Base-by-base conservation (phyloP, 225 moss, liverwort and hornwort genomes). In the Neckera pumila region DNA sequence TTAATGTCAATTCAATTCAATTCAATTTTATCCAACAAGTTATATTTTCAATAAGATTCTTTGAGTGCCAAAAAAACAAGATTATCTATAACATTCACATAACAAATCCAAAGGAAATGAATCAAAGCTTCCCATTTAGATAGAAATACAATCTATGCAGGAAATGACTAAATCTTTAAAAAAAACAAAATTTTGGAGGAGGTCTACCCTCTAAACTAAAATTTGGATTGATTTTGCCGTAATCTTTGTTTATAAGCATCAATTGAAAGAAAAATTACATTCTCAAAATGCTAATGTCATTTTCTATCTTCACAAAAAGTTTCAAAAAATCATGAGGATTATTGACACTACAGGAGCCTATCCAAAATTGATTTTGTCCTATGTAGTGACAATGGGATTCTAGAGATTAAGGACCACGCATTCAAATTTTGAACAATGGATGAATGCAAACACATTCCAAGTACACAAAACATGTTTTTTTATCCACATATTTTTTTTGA, bases 131-230 rank as follows among this genome's bases (percentile, higher is more conserved):
- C 3, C 36, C 0, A 11, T 36, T 2, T 66, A 3, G 20, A 11
- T 11, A 66, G 11, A 66, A 36, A 36, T 12, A 66, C 4, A 66
- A 66, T 36, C 11, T 12, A n/a, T 36, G n/a, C n/a, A n/a, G n/a
- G n/a, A n/a, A n/a, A n/a, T n/a, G n/a, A n/a, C n/a, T n/a, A n/a
- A n/a, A n/a, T n/a, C n/a, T n/a, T n/a, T n/a, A n/a, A n/a, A n/a
- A n/a, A n/a, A n/a, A n/a, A n/a, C n/a, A n/a, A n/a, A n/a, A n/a
- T n/a, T n/a, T 34, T 17, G 5, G 6, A 11, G 1, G 20, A n/a
- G 12, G 0, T 11, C n/a, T 7, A 21, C 11, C 0, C 3, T 1
- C 3, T 7, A 0, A 66, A 66, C 4, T 8, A 38, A 23, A 38
- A 69, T 13, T 23, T 38, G 4, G n/a, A 1, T 7, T 38, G 7